Conservation (phyloP, 2,329 filamentous ascomycete genomes). For the Penicillium brasilianum region DNA sequence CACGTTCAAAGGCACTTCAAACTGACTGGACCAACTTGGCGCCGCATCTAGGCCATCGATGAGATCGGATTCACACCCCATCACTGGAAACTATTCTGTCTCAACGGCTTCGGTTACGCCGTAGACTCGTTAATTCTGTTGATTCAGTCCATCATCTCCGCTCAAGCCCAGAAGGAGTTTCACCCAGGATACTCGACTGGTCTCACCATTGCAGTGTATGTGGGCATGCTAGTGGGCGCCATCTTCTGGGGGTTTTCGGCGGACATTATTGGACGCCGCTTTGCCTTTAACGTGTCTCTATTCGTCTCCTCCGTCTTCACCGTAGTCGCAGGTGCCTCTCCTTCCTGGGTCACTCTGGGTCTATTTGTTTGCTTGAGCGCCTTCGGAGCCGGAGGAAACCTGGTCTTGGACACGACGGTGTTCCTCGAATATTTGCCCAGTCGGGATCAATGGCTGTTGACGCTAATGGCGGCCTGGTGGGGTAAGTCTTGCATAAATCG, state of each 20-base stretch:
- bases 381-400: constrained; percentile 68
- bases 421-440: constrained; percentile 64
- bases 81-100: constrained; percentile 64
- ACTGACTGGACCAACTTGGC: neutral
- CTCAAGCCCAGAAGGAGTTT: constrained; percentile 33
- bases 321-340: constrained; percentile 69
- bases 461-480: constrained; percentile 44
- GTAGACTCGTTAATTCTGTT: constrained; percentile 47
- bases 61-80: constrained; percentile 66
- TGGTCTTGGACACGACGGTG: constrained; percentile 67
- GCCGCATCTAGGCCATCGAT: constrained; percentile 46
- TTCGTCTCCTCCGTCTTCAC: constrained; percentile 66
- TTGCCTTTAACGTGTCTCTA: constrained; percentile 71
- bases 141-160: constrained; percentile 39
- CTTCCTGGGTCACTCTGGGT: constrained; percentile 68
- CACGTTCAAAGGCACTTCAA: neutral
- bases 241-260: constrained; percentile 72
- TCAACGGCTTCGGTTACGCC: constrained; percentile 64
- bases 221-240: constrained; percentile 50
- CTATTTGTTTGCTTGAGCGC: constrained; percentile 67
- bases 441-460: constrained; percentile 65
- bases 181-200: constrained; percentile 40
- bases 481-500: constrained; percentile 21
- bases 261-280: constrained; percentile 70
- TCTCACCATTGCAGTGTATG: constrained; percentile 48